Base-by-base conservation (phyloP, 257 asterid species). In the Prunella vulgaris region DNA sequence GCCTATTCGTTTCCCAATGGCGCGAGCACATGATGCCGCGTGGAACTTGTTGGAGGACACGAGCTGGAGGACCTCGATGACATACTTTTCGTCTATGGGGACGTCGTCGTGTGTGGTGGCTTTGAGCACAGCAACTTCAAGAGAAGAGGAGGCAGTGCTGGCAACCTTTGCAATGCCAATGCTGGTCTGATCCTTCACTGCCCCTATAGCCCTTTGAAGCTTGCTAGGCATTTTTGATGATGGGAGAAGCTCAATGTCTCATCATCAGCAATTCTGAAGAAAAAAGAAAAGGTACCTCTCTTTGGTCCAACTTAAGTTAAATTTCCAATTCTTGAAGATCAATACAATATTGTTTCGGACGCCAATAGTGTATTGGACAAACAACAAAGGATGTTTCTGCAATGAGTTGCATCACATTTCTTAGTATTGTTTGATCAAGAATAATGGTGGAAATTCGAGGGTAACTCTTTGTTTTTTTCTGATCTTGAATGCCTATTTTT, bases 101-200 rank as follows among this genome's bases (percentile, higher is more conserved):
- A 78, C 69, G 46, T 80, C 85, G 17, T 88, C 92, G 37, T 90
- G 96, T 24, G 96, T 86, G 56, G 96, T 90, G 79, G 97, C 92
- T 75, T 82, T 88, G 35, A 90, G 86, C 37, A 90, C 87, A 8
- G 88, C 88, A 14, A 90, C 90, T 33, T 90, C 96, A n/a, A 90
- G 90, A 32, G 76, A 76, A 3, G 94, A 79, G 13, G 84, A 80
- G 10, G 79, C 80, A 78, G 82, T 84, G 82, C 79, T 83, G 2
- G 89, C 70, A 73, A 90, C 94, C 78, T 82, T 90, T 4, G 94
- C 97, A 40, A 88, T 82, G 87, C 96, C 66, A 46, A 90, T 88
- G 88, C 97, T 90, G 24, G 97, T 88, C 65, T 82, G 95, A 76
- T 90, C 97, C 65, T 90, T 90, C 17, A 90, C 96, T 35, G 92